Base-by-base conservation (phyloP, 495 filamentous ascomycete genomes). In the Lindgomyces ingoldianus region DNA sequence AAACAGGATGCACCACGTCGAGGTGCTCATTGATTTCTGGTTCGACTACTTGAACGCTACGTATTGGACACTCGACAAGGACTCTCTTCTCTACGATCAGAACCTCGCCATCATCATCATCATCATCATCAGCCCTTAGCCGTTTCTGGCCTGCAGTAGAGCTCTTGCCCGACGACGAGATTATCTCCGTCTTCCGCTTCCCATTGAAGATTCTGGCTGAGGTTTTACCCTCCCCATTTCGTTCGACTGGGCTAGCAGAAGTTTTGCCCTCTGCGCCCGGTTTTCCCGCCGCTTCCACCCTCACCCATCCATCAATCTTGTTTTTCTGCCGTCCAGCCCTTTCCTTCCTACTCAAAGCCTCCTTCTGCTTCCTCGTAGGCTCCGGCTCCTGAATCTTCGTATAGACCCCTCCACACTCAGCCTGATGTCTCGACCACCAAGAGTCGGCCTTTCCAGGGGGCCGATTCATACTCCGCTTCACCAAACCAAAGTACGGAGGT, bases 401-500 rank as follows among this genome's bases (percentile, higher is more conserved):
- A 45, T 69, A 76, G 11, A 55, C 69, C 22, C 74, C 74, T 25
- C 74, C 73, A 42, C 74, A 76, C 42, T 74, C 73, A 10, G 60
- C 52, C 44, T 71, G 30, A 59, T 76, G 74, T 41, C 56, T 64
- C 24, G 55, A 53, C 71, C 71, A 76, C 74, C 73, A 76, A 1
- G 49, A 55, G 50, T 76, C 74, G 44, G 59, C 57, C 60, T 74
- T 74, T 25, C 72, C 71, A 2, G 73, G 74, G 2, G 72, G 25
- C 18, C 74, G 50, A 57, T 76, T 74, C 74, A 76, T 76, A 50
- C 64, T 69, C 21, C 73, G 61, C 61, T 74, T 76, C n/a, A 76
- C 73, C 25, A 76, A 29, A 12, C 73, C 73, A 57, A 74, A 76
- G 65, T 62, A 74, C 11, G 74, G 74, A 9, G 71, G 42, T 22